phyloP scores from a whole-genome alignment of 306 rosid genomes.

The Gleditsia sinensis region DNA sequence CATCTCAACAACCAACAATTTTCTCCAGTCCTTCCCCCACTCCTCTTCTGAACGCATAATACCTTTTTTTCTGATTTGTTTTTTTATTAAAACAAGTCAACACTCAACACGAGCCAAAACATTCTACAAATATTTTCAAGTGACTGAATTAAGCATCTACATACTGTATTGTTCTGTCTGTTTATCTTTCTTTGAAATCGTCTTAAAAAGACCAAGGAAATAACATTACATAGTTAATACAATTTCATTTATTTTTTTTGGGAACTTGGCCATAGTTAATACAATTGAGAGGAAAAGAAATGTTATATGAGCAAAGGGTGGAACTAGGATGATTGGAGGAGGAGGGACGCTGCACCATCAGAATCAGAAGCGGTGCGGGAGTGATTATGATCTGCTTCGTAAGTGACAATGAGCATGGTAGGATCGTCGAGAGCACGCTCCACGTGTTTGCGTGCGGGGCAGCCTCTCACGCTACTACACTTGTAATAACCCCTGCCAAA shows the following conservation, averaged over 20 bases:
- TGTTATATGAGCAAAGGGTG: slow-evolving; percentile 10
- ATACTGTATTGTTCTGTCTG: slow-evolving; percentile 7
- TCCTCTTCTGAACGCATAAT: background rate
- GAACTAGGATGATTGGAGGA: slow-evolving; percentile 59
- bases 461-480: slow-evolving; percentile 77
- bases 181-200: background rate
- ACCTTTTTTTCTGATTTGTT: background rate
- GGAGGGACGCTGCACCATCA: slow-evolving; percentile 45
- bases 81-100: background rate
- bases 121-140: no score
- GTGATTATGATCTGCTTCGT: slow-evolving; percentile 85
- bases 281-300: background rate
- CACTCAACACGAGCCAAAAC: background rate
- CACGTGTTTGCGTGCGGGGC: slow-evolving; percentile 87
- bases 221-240: background rate
- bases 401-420: slow-evolving; percentile 75
- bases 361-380: slow-evolving; percentile 40
- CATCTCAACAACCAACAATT: slow-evolving; percentile 23
- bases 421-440: slow-evolving; percentile 88
- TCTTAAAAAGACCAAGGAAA: background rate
- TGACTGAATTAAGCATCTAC: background rate
- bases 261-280: no score
- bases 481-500: slow-evolving; percentile 81
- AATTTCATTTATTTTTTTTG: no score
- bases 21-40: no score